Percentiles rank a stretch among this genome's conserved stretches.
Conservation (phyloP, 202 grass and related monocot species). For the Brachypodium distachyon region DNA sequence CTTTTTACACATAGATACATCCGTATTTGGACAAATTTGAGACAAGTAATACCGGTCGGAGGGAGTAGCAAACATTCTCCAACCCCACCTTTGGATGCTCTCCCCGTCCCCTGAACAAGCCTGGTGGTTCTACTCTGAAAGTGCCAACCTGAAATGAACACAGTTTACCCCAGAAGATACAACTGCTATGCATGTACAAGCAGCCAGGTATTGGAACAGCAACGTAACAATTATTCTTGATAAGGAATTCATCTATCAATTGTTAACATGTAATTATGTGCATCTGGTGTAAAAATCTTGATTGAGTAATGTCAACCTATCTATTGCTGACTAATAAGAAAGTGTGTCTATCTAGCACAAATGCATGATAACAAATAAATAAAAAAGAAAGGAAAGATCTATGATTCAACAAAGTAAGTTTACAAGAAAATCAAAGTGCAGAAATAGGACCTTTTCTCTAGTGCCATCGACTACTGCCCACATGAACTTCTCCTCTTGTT, state of each 20-base stretch:
- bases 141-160: conserved; percentile 78
- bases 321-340: background rate
- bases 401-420: conserved; percentile 6
- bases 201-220: background rate
- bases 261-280: background rate
- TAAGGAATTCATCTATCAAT: background rate
- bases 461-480: conserved; percentile 93
- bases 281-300: conserved; percentile 16
- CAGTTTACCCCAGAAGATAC: background rate
- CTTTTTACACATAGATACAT: too few relatives aligned
- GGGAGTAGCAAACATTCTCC: background rate
- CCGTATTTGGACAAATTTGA: too few relatives aligned
- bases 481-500: conserved; percentile 94
- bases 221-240: background rate
- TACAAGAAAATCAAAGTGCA: background rate
- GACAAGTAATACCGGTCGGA: too few relatives aligned
- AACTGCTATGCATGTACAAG: background rate
- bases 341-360: conserved; percentile 1
- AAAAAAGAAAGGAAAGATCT: background rate
- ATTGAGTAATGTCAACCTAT: background rate
- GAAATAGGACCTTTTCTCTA: conserved; percentile 70
- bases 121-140: conserved; percentile 97
- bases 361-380: background rate
- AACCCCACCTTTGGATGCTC: conserved; percentile 87
- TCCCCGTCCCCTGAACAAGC: conserved; percentile 94